phyloP scores from a whole-genome alignment of 257 asterid genomes.

The Forsythia suspensa region DNA sequence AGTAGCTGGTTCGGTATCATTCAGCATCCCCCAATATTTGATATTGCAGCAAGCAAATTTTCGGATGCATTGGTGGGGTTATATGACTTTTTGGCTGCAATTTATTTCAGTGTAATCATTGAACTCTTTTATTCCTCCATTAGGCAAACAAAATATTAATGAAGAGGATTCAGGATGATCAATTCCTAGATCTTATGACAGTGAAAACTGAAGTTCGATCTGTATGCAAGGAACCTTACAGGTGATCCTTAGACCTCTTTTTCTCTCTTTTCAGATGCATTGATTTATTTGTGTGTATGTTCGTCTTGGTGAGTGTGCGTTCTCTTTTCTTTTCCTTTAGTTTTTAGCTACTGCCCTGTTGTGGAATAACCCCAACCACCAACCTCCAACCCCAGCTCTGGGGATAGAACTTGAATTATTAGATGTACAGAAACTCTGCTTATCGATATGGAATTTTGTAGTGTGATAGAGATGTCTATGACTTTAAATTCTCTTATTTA shows the following conservation, averaged over 20 bases:
- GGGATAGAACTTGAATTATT: background rate
- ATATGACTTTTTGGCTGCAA: background rate
- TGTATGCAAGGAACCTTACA: slow-evolving; percentile 87
- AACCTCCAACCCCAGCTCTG: background rate
- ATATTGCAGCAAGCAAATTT: background rate
- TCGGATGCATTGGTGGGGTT: background rate
- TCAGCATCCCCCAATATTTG: background rate
- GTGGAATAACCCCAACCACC: background rate
- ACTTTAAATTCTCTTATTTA: slow-evolving; percentile 18
- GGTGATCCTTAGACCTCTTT: slow-evolving; percentile 40
- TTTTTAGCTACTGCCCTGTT: background rate
- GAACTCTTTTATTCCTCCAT: slow-evolving; percentile 19
- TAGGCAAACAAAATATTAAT: slow-evolving; percentile 78
- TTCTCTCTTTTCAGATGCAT: background rate
- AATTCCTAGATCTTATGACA: slow-evolving; percentile 78
- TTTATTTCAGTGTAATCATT: background rate
- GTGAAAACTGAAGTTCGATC: slow-evolving; percentile 73
- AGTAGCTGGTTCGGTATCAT: slow-evolving; percentile 2
- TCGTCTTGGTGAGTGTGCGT: background rate
- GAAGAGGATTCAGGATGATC: slow-evolving; percentile 84
- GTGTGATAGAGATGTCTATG: background rate
- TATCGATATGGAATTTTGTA: background rate
- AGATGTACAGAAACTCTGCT: background rate
- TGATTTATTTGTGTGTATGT: background rate
- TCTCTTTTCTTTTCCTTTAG: background rate